A percentile compares a stretch with the other conserved stretches of the same genome.
Conservation (phyloP, 441 rosid genomes). For the Adansonia madagascariensis region DNA sequence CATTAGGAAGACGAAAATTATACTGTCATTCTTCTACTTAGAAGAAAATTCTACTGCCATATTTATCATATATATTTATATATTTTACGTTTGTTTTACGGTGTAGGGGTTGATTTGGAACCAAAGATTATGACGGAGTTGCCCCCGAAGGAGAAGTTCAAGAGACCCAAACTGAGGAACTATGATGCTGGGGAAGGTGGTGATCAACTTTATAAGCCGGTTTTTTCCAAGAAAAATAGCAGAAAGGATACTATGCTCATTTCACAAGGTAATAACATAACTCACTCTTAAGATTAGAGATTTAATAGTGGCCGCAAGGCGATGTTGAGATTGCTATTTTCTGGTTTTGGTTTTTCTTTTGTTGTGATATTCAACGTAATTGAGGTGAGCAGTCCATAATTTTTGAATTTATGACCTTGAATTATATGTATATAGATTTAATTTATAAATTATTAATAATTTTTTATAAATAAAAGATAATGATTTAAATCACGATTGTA, state of each 20-base stretch:
- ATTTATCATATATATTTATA: background rate
- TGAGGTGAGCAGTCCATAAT: too few relatives aligned
- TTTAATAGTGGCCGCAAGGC: too few relatives aligned
- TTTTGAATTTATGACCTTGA: too few relatives aligned
- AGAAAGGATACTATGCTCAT: background rate
- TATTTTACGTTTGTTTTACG: background rate
- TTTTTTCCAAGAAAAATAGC: slow-evolving; percentile 34
- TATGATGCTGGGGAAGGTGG: slow-evolving; percentile 14
- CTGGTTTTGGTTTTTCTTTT: too few relatives aligned
- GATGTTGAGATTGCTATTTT: too few relatives aligned
- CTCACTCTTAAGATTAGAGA: too few relatives aligned
- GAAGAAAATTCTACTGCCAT: background rate
- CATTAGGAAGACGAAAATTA: background rate
- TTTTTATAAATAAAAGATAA: too few relatives aligned
- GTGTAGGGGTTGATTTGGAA: slow-evolving; percentile 39
- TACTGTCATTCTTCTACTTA: background rate
- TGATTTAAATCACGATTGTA: too few relatives aligned
- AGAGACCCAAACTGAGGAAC: slow-evolving; percentile 51
- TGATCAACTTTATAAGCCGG: slow-evolving; percentile 33
- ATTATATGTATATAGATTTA: too few relatives aligned
- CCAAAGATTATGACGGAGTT: slow-evolving; percentile 54
- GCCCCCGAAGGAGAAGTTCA: slow-evolving; percentile 50
- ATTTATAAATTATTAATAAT: too few relatives aligned
- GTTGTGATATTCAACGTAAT: too few relatives aligned
- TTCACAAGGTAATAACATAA: slow-evolving; percentile 32